Evolutionary conservation across 441 rosid species (phyloP).

Genomic region (Brassica balearica): DNA sequence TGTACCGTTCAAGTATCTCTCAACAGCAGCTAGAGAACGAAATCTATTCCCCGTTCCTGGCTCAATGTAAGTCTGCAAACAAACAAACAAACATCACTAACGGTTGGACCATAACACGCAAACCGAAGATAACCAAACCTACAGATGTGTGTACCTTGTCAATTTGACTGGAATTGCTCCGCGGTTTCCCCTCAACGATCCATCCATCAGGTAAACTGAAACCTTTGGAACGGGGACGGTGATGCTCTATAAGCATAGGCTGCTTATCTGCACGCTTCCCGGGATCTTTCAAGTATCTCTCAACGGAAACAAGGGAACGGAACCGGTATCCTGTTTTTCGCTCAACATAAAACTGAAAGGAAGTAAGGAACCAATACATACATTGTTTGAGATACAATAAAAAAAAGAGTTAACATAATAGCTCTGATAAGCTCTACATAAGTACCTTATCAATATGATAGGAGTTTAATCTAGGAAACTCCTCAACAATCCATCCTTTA

Average conservation of each 20-base stretch:
- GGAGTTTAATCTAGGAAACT: constrained; percentile 46
- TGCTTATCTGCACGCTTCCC: constrained; percentile 21
- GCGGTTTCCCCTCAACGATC: constrained; percentile 37
- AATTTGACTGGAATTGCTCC: constrained; percentile 20
- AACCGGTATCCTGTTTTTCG: constrained; percentile 56
- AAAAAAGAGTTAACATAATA: neutral
- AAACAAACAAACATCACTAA: constrained; percentile 20
- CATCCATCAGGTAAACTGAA: constrained; percentile 43
- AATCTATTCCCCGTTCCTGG: constrained; percentile 58
- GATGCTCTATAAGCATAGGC: constrained; percentile 25
- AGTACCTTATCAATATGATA: constrained; percentile 55
- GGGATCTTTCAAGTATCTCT: constrained; percentile 52
- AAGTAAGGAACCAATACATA: constrained; percentile 32
- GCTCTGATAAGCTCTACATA: constrained; percentile 12
- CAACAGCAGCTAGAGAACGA: constrained; percentile 53
- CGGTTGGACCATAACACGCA: constrained; percentile 9
- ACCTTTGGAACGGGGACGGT: constrained; percentile 7
- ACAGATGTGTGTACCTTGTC: constrained; percentile 34
- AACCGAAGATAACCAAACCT: neutral
- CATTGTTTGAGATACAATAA: constrained; percentile 8
- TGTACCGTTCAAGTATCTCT: constrained; percentile 38
- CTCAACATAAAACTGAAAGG: constrained; percentile 61
- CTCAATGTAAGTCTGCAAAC: constrained; percentile 61
- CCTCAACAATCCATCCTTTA: constrained; percentile 56
- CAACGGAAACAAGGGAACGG: constrained; percentile 54